Evolutionary conservation across 2,329 filamentous ascomycete genomes (phyloP), one percentile per base, ranked within the genome.

Genomic region (Talaromyces sp.): DNA sequence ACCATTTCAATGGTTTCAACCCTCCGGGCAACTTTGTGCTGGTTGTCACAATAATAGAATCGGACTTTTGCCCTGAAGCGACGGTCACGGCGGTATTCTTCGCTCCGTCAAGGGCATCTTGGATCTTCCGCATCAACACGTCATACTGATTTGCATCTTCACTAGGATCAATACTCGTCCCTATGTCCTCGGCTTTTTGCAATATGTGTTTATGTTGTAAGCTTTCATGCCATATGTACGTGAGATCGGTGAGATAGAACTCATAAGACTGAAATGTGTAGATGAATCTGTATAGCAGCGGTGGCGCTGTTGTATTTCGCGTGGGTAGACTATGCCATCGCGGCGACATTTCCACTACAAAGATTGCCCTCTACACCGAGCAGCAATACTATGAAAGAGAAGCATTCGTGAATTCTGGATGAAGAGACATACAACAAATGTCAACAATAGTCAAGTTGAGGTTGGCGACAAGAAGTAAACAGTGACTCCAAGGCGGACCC

Each of bases 131-230:
- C 8, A 86, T 71, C 2, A 87, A 73, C 15, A 85, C 78, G 28
- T 71, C 65, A 58, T 83, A 77, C 65, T 87, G 84, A n/a, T 77
- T 72, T 6, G 73, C 66, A 61, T 81, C 81, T 68, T 83, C 80
- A 63, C 77, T 80, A 2, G 84, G 82, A 67, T 86, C 84, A 59
- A 87, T 85, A 19, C 79, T 82, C 15, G 81, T 80, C 43, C 77
- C 74, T 53, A 75, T 69, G 11, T 77, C 67, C 19, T 75, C 70
- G 6, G 83, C 82, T 63, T 78, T 75, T 21, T 71, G 64, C 22
- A 81, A 65, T 35, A 86, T 79, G 11, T 75, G 70, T 39, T 70
- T 64, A 40, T 74, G 70, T 52, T 73, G 71, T 41, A 84, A 64
- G 17, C 67, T 70, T 66, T 84, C 81, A 28, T 74, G 73, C 84